phyloP scores from a whole-genome alignment of 345 rosid species.

The Rhizophora apiculata region DNA sequence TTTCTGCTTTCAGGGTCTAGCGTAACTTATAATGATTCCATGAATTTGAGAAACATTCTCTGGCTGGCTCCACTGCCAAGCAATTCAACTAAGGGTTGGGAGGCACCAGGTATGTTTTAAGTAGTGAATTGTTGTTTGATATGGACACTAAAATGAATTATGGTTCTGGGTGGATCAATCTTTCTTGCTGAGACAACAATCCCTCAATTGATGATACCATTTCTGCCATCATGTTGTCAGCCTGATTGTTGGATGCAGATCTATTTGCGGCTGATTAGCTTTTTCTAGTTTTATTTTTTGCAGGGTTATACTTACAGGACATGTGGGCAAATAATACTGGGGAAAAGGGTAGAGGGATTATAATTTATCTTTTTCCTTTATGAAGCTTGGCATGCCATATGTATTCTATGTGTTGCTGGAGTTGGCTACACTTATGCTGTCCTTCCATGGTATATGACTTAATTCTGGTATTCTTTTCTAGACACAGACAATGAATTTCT shows the following conservation, averaged over 20 bases:
- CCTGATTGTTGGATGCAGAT: neutral
- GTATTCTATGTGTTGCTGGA: no score
- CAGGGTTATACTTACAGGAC: neutral
- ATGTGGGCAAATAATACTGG: no score
- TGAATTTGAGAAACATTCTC: constrained; percentile 87
- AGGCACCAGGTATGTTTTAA: constrained; percentile 61
- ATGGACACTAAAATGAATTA: neutral
- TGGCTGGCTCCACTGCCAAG: constrained; percentile 92
- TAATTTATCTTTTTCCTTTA: no score
- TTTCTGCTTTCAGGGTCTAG: constrained; percentile 48
- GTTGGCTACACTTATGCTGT: no score
- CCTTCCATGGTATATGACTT: no score
- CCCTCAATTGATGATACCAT: neutral
- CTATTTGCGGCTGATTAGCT: neutral
- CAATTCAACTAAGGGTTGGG: constrained; percentile 49
- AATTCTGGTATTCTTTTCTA: no score
- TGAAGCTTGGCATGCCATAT: no score
- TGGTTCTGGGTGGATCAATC: neutral
- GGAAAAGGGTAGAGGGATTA: no score
- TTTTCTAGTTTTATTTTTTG: no score
- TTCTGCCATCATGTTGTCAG: constrained; percentile 1
- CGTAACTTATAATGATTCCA: constrained; percentile 59
- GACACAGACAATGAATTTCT: no score
- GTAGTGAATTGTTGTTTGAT: neutral
- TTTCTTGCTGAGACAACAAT: neutral